Percentiles rank a stretch among this genome's conserved stretches.
phyloP scores from a whole-genome alignment of 2,329 filamentous ascomycete genomes.

The Colletotrichum tabaci region DNA sequence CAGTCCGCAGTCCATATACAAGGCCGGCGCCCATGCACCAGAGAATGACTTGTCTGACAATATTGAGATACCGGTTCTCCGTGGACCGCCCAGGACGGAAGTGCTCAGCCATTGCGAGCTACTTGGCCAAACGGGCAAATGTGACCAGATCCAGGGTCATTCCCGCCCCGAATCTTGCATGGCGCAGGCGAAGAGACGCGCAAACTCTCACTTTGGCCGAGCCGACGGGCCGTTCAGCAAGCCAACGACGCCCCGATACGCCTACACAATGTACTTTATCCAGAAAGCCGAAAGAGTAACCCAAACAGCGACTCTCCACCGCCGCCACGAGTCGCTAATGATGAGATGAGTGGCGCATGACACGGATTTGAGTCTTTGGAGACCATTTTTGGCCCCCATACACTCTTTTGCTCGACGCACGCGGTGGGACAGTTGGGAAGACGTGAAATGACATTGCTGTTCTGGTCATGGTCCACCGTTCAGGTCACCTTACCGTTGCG shows the following conservation, averaged over 20 bases:
- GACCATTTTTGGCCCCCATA: not conserved
- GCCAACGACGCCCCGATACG: slow-evolving; percentile 6
- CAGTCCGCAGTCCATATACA: not conserved
- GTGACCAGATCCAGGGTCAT: slow-evolving; percentile 21
- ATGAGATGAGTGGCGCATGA: slow-evolving; percentile 14
- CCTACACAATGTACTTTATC: not conserved
- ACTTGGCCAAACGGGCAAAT: not conserved
- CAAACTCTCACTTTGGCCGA: slow-evolving; percentile 5
- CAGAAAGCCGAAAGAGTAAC: not conserved
- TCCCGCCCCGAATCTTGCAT: slow-evolving; percentile 20
- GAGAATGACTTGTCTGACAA: not conserved
- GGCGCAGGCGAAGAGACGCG: slow-evolving; percentile 1
- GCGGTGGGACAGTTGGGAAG: slow-evolving; percentile 32
- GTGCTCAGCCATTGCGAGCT: slow-evolving; percentile 6
- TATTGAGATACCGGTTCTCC: not conserved
- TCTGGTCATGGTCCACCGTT: slow-evolving; percentile 39
- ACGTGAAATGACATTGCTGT: slow-evolving; percentile 40
- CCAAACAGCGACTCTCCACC: slow-evolving; percentile 13
- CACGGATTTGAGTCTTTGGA: slow-evolving; percentile 6
- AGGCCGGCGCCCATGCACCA: not conserved
- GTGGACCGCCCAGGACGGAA: not conserved
- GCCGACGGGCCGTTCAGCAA: slow-evolving; percentile 18
- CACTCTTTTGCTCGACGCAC: not conserved
- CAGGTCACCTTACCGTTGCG: slow-evolving; percentile 29
- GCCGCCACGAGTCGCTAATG: slow-evolving; percentile 5